Evolutionary conservation across 106 monocot species (phyloP).

Genomic region (Phalaenopsis equestris): DNA sequence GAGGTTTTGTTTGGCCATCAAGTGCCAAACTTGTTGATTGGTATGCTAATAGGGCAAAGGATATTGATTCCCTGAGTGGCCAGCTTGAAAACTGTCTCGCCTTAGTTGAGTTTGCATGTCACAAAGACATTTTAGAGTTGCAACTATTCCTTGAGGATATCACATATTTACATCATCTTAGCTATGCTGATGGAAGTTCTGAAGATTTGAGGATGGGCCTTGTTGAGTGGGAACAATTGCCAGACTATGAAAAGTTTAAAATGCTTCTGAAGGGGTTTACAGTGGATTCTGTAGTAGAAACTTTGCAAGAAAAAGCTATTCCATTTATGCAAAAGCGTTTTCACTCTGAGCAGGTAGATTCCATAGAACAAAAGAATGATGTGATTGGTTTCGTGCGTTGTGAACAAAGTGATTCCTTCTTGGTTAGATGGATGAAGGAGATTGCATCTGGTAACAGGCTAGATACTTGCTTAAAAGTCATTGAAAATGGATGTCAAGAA

Average conservation of each 20-base stretch:
- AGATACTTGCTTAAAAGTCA: slow-evolving; percentile 65
- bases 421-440: slow-evolving; percentile 84
- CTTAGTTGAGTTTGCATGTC: slow-evolving; percentile 64
- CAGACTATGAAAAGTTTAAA: slow-evolving; percentile 85
- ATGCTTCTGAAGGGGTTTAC: slow-evolving; percentile 60
- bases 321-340: slow-evolving; percentile 68
- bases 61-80: slow-evolving; percentile 86
- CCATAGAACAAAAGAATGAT: slow-evolving; percentile 10
- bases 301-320: slow-evolving; percentile 53
- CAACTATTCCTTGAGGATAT: slow-evolving; percentile 61
- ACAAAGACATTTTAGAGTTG: slow-evolving; percentile 62
- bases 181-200: slow-evolving; percentile 44
- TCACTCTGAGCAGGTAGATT: neutral
- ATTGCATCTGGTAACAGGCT: slow-evolving; percentile 60
- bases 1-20: slow-evolving; percentile 73
- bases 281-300: slow-evolving; percentile 49
- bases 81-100: slow-evolving; percentile 80
- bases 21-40: slow-evolving; percentile 51
- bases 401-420: slow-evolving; percentile 35
- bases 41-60: slow-evolving; percentile 75
- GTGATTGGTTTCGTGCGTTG: neutral
- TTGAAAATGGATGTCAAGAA: slow-evolving; percentile 73
- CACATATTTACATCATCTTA: slow-evolving; percentile 63
- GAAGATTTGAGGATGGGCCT: slow-evolving; percentile 62
- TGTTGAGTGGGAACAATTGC: slow-evolving; percentile 63